These are phyloP conservation scores for Mycena maculata DNA, from an alignment of 768 basidiomycete species.

Conservation along the genomic window DNA sequence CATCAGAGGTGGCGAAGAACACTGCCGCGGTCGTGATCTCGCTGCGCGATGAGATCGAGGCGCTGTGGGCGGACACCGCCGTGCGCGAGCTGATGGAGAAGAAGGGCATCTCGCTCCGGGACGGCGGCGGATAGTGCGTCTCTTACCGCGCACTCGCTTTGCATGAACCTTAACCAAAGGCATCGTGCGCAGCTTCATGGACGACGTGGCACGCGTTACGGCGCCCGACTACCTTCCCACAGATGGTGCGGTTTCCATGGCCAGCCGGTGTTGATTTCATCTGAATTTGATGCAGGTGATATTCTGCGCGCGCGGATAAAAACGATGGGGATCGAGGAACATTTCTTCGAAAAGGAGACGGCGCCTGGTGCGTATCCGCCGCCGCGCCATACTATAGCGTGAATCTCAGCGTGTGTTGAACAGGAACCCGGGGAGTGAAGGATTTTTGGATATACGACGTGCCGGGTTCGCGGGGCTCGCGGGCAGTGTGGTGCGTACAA, in stretches of 20 bases:
- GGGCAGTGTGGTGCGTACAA: conserved; percentile 46
- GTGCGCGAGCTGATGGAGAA: conserved; percentile 64
- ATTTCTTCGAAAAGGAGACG: conserved; percentile 68
- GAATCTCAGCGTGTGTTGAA: background rate
- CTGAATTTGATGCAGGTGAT: conserved; percentile 55
- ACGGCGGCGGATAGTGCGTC: conserved; percentile 77
- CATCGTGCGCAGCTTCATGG: conserved; percentile 67
- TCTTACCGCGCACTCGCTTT: background rate
- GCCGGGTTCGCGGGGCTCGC: conserved; percentile 21
- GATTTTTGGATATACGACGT: conserved; percentile 34
- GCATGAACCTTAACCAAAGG: conserved; percentile 3
- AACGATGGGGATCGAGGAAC: conserved; percentile 81
- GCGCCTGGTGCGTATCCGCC: conserved; percentile 47
- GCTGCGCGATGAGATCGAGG: conserved; percentile 68
- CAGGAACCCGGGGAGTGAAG: conserved; percentile 42
- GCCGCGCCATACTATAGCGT: conserved; percentile 5
- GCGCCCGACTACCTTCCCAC: conserved; percentile 67
- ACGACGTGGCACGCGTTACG: conserved; percentile 73
- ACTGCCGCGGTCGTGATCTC: conserved; percentile 63
- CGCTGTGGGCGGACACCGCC: conserved; percentile 69
- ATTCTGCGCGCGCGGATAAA: conserved; percentile 80
- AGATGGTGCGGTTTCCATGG: conserved; percentile 58
- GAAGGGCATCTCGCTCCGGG: conserved; percentile 64
- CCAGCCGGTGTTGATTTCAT: background rate
- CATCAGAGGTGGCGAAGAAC: conserved; percentile 41